Evolutionary conservation across 495 filamentous ascomycete genomes (phyloP), one percentile per base, ranked within the genome.

Genomic region (Aspergillus affinis): DNA sequence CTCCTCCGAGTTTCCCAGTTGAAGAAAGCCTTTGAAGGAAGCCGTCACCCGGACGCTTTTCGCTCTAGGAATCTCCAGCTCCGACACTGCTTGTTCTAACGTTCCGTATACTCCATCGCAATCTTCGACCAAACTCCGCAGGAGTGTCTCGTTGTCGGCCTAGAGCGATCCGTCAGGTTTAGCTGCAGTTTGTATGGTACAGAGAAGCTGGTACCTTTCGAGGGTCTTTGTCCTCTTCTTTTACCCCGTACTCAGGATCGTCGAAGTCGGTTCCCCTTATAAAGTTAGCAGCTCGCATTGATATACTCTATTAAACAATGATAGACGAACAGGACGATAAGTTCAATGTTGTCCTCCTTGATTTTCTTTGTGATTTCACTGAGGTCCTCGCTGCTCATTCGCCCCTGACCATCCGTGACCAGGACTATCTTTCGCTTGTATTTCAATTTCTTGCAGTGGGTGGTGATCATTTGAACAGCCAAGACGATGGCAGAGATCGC

Each of bases 231-330:
- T 89, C 85, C 72, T 99, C 93, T 77, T 99, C 93, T 71, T 93
- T 95, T 66, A 90, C 88, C 27, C 93, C 92, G 66, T 86, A 97
- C 30, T 96, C 92, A 4, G 86, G 68, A 75, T 97, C 95, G 64
- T 99, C 92, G 70, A 98, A 98, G 73, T 99, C 94, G 26, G 93
- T 83, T 7, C 94, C 94, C 54, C 92, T 96, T n/a, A 27, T 13
- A 48, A 48, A n/a, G 55, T 81, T 69, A 81, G 70, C 51, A 20
- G 30, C 17, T 6, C n/a, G 21, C 9, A 29, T 44, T 9, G 13
- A 27, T 10, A 51, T 10, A n/a, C 23, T 7, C 4, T 1, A 2
- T 5, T 19, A 17, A 7, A 6, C 3, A 17, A 12, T 20, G 2
- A 15, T 6, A 18, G 6, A 84, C 89, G 73, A 70, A 94, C 92